Conservation (phyloP, 2,329 filamentous ascomycete species). For the Sporothrix pseudoabietina region DNA sequence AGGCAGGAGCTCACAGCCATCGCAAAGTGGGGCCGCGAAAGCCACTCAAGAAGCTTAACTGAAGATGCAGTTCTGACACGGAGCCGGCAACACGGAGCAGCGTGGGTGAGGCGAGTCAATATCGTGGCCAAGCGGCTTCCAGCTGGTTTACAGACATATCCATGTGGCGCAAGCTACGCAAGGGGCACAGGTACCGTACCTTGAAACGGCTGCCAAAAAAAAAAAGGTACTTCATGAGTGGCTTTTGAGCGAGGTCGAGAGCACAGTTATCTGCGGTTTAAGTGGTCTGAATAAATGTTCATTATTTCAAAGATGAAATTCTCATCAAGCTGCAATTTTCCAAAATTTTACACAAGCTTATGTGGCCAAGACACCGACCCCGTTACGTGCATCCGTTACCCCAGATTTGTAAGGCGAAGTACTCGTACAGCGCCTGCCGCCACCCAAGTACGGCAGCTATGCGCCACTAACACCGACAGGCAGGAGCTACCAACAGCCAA, state of each 20-base stretch:
- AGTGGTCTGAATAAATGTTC: too few relatives aligned
- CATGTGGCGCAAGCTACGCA: background rate
- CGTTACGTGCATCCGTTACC: background rate
- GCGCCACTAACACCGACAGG: conserved; percentile 17
- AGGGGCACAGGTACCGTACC: too few relatives aligned
- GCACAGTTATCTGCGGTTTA: background rate
- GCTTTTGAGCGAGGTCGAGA: too few relatives aligned
- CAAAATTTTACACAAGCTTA: background rate
- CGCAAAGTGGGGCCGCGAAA: background rate
- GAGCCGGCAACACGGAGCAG: background rate
- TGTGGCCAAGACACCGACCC: background rate
- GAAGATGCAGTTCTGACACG: background rate
- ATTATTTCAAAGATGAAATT: background rate
- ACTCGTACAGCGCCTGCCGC: background rate
- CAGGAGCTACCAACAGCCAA: background rate
- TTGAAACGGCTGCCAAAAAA: too few relatives aligned
- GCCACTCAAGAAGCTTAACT: background rate
- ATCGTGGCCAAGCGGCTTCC: background rate
- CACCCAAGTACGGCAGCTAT: background rate
- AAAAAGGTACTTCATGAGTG: too few relatives aligned
- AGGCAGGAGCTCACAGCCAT: background rate
- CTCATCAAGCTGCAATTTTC: background rate
- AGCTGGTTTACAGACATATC: background rate
- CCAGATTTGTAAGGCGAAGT: conserved; percentile 23
- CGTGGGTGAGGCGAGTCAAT: background rate